Percentiles rank a stretch among this genome's conserved stretches.
Conservation (phyloP, 2,329 filamentous ascomycete species). For the Venturia oleaginea region DNA sequence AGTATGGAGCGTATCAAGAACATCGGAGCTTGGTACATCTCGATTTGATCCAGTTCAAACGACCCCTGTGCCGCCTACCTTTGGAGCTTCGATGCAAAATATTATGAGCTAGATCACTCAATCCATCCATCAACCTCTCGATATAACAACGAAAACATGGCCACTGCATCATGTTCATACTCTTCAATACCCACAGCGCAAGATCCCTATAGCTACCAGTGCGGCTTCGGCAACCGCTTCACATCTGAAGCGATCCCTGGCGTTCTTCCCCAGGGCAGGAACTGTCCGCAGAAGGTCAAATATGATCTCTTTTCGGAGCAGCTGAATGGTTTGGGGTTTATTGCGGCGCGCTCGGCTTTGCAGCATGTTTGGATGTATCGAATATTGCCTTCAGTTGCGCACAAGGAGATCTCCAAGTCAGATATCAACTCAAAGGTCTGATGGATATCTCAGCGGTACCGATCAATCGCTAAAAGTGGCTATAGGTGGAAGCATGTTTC, state of each 20-base stretch:
- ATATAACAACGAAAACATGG: not conserved
- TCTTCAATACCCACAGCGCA: not conserved
- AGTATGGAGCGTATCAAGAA: not conserved
- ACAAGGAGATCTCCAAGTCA: conserved; percentile 29
- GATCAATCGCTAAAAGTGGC: not conserved
- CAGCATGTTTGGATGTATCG: conserved; percentile 29
- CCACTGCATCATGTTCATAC: not conserved
- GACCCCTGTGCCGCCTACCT: not conserved
- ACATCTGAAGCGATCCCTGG: conserved; percentile 18
- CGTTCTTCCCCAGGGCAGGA: conserved; percentile 18
- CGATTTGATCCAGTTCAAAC: not conserved
- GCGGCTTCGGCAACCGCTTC: conserved; percentile 19
- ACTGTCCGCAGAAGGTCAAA: conserved; percentile 27
- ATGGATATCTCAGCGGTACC: not conserved
- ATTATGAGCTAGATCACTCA: too few relatives aligned
- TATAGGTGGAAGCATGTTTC: conserved; percentile 28
- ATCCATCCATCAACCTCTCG: not conserved
- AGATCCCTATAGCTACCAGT: conserved; percentile 20
- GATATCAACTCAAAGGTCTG: conserved; percentile 23
- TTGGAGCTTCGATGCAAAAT: not conserved
- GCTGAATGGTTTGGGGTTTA: conserved; percentile 23
- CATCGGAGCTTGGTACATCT: not conserved
- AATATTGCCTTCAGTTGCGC: conserved; percentile 29
- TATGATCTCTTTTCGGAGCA: conserved; percentile 25
- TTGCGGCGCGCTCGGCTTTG: conserved; percentile 19